phyloP scores from a whole-genome alignment of 768 basidiomycete genomes.

The Psilocybe cyanescens region DNA sequence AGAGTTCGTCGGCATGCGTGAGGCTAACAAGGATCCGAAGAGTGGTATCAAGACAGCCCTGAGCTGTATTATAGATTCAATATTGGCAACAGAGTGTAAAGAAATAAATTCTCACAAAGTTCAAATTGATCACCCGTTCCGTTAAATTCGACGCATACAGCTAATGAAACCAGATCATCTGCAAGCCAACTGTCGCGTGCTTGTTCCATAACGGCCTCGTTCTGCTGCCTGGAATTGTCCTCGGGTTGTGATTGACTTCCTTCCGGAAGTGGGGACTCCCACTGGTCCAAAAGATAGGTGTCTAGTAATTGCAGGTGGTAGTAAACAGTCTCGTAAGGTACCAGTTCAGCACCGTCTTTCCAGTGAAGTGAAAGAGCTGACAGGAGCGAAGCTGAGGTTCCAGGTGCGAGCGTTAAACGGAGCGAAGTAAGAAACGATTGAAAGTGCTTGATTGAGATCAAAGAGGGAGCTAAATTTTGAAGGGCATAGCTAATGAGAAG shows the following conservation, averaged over 20 bases:
- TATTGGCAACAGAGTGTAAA: background rate
- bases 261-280: slow-evolving; percentile 33
- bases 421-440: slow-evolving; percentile 37
- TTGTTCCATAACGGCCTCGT: slow-evolving; percentile 30
- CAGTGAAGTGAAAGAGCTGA: slow-evolving; percentile 37
- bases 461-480: slow-evolving; percentile 47
- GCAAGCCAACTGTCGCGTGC: slow-evolving; percentile 49
- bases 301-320: slow-evolving; percentile 66
- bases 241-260: slow-evolving; percentile 8
- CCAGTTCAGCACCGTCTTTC: slow-evolving; percentile 22
- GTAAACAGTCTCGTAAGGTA: slow-evolving; percentile 47
- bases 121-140: slow-evolving; percentile 20
- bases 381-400: slow-evolving; percentile 37
- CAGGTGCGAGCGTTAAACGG: slow-evolving; percentile 32
- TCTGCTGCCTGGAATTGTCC: slow-evolving; percentile 13
- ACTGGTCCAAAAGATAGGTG: slow-evolving; percentile 62
- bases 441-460: slow-evolving; percentile 39
- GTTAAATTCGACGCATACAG: slow-evolving; percentile 48
- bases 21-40: slow-evolving; percentile 74
- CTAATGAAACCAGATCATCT: slow-evolving; percentile 53
- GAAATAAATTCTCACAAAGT: slow-evolving; percentile 17
- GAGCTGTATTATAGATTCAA: slow-evolving; percentile 17
- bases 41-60: slow-evolving; percentile 55
- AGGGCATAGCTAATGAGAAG: slow-evolving; percentile 57
- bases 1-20: slow-evolving; percentile 62